phyloP scores from a whole-genome alignment of 1,284 basidiomycete genomes.

The Ustilago trichophora region DNA sequence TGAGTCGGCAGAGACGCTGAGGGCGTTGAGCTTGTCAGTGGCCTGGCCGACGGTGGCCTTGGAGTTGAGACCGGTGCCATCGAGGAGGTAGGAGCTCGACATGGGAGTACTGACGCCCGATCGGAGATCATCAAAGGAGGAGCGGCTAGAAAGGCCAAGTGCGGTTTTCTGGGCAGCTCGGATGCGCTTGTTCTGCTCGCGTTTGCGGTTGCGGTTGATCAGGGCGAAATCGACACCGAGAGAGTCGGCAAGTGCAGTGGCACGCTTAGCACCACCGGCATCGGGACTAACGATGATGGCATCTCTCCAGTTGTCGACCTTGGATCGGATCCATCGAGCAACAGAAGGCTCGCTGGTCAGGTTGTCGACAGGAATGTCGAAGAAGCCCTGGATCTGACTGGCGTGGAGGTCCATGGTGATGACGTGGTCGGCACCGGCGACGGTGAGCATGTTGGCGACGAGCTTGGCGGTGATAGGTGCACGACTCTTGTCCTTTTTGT shows the following conservation, averaged over 20 bases:
- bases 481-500: slow-evolving; percentile 96
- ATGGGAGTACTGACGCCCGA: slow-evolving; percentile 55
- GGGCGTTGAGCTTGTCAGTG: slow-evolving; percentile 37
- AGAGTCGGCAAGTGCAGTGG: slow-evolving; percentile 94
- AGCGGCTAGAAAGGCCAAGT: slow-evolving; percentile 34
- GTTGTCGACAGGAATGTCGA: slow-evolving; percentile 98
- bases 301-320: slow-evolving; percentile 86
- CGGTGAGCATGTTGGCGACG: slow-evolving; percentile 94
- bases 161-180: slow-evolving; percentile 46
- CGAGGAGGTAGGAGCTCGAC: slow-evolving; percentile 50
- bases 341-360: slow-evolving; percentile 61
- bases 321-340: slow-evolving; percentile 76
- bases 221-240: slow-evolving; percentile 95
- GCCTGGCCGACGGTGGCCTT: slow-evolving; percentile 21
- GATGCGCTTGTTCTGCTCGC: slow-evolving; percentile 58
- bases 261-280: slow-evolving; percentile 95
- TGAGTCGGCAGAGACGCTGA: slow-evolving; percentile 33
- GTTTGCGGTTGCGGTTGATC: slow-evolving; percentile 82
- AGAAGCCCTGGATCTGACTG: slow-evolving; percentile 98
- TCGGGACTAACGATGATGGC: slow-evolving; percentile 95
- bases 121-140: slow-evolving; percentile 49
- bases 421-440: slow-evolving; percentile 96
- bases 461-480: slow-evolving; percentile 98
- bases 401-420: slow-evolving; percentile 99
- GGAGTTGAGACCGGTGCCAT: slow-evolving; percentile 36